Conservation (phyloP, 2,329 filamentous ascomycete species). For the Aspergillus sp. region DNA sequence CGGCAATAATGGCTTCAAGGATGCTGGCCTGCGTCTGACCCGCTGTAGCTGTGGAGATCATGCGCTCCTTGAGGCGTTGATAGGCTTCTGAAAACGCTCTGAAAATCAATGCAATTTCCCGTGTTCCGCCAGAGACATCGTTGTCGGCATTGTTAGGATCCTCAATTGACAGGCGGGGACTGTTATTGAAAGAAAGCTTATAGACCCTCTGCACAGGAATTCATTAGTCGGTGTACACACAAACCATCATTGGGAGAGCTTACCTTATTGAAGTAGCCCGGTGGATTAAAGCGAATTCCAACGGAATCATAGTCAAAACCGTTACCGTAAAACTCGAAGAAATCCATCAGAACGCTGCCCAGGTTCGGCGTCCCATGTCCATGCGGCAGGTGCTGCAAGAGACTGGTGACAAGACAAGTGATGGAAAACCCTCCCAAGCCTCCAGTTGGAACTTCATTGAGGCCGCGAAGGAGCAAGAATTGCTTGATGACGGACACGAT, state of each 20-base stretch:
- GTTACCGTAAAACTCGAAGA: constrained; percentile 86
- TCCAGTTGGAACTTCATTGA: constrained; percentile 89
- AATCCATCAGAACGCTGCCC: constrained; percentile 80
- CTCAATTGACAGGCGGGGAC: constrained; percentile 77
- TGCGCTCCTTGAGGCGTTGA: constrained; percentile 57
- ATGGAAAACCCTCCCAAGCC: constrained; percentile 93
- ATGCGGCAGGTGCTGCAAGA: constrained; percentile 78
- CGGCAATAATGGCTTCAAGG: constrained; percentile 70
- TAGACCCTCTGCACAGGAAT: constrained; percentile 34
- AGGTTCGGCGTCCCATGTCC: constrained; percentile 69
- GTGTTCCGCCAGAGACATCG: constrained; percentile 86
- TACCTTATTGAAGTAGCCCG: constrained; percentile 77
- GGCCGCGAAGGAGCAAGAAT: constrained; percentile 80
- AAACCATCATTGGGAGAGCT: not conserved
- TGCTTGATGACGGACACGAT: constrained; percentile 91
- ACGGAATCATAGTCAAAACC: constrained; percentile 69
- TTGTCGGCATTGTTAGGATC: constrained; percentile 85
- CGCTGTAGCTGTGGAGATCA: constrained; percentile 44
- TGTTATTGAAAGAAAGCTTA: constrained; percentile 57
- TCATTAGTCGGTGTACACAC: constrained; percentile 7
- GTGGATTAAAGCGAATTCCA: constrained; percentile 75
- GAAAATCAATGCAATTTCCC: constrained; percentile 68
- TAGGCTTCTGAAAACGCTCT: constrained; percentile 69
- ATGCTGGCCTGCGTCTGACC: constrained; percentile 54
- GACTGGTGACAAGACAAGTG: constrained; percentile 88